Base-by-base conservation (phyloP, 805 yeast species). In the Yarrowia bubula region DNA sequence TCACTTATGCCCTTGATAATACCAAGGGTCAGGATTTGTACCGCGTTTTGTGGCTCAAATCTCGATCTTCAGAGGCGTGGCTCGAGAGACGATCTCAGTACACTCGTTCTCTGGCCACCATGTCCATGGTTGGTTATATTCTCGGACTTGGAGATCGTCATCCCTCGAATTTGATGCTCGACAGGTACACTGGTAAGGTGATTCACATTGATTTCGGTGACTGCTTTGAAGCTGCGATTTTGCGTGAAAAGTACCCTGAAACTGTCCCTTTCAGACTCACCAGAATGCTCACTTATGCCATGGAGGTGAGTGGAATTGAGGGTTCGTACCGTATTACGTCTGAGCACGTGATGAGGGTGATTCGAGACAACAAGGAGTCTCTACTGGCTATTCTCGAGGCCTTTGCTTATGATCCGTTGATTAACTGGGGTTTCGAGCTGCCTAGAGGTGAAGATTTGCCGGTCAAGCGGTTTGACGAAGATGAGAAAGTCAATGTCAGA, bases 81-180 rank as follows among this genome's bases (percentile, higher is more conserved):
- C 80, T 95, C 43, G 98, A 95, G 73, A 85, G 99, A 71, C 86
- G 99, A 74, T 93, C 98, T 0, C 92, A 96, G 1, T 95, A 95
- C 73, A 93, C 98, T 0, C 81, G 99, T 66, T 95, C 98, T 0
- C 80, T 95, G 69, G 99, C 99, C 0, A 97, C 91, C 5, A 96
- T 95, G 98, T 93, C 98, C 0, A 95, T 95, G 97, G 97, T 89
- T 47, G 99, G 99, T 1, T 95, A 95, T 75, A 93, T 95, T 64
- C 80, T 95, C 28, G 99, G 99, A 13, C 81, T 95, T 18, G 99
- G 99, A 67, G 99, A 95, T 75, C 85, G 99, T 68, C 99, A 95
- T 76, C 99, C 99, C 32, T 90, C 98, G 35, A 95, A 95, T 73
- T 82, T 95, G 77, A 90, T 95, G 98, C 83, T 95, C 77, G 96